phyloP scores from a whole-genome alignment of 495 filamentous ascomycete species.

The Jackrogersella minutella region DNA sequence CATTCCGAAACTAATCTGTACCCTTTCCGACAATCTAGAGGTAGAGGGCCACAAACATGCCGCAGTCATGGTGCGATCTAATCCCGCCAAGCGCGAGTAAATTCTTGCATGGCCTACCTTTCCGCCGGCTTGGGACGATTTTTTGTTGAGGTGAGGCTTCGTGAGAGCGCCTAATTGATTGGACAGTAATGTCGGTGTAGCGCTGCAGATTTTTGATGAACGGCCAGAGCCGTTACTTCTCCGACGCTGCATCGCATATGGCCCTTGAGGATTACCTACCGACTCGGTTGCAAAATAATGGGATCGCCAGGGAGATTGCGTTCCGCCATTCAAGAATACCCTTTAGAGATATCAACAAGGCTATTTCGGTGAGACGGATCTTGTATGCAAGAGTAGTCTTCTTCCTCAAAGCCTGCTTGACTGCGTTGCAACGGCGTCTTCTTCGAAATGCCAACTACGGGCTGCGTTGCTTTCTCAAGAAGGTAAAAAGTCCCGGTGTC shows the following conservation, averaged over 20 bases:
- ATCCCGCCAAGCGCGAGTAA: conserved; percentile 12
- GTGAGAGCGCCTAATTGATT: conserved; percentile 23
- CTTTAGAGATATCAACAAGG: not conserved
- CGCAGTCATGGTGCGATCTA: conserved; percentile 2
- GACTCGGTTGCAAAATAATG: conserved; percentile 4
- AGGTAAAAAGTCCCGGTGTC: not conserved
- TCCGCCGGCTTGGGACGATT: conserved; percentile 18
- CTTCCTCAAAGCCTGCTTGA: conserved; percentile 11
- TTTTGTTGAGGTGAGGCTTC: conserved; percentile 36
- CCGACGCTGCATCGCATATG: conserved; percentile 21
- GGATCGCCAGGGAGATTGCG: conserved; percentile 1
- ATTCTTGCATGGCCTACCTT: conserved; percentile 9
- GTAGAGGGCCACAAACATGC: conserved; percentile 18
- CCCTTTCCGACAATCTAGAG: not conserved
- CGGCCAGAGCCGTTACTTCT: conserved; percentile 11
- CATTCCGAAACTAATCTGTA: not conserved
- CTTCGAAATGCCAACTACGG: not conserved
- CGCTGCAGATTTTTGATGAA: conserved; percentile 25
- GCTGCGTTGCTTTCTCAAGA: not conserved
- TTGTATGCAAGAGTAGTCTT: conserved; percentile 7
- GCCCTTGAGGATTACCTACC: conserved; percentile 5
- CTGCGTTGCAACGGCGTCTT: not conserved
- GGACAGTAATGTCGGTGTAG: conserved; percentile 30
- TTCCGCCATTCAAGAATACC: not conserved
- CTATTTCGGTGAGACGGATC: conserved; percentile 5